Evolutionary conservation across 768 basidiomycete genomes (phyloP).

Genomic region (Leccinum ochraceum): DNA sequence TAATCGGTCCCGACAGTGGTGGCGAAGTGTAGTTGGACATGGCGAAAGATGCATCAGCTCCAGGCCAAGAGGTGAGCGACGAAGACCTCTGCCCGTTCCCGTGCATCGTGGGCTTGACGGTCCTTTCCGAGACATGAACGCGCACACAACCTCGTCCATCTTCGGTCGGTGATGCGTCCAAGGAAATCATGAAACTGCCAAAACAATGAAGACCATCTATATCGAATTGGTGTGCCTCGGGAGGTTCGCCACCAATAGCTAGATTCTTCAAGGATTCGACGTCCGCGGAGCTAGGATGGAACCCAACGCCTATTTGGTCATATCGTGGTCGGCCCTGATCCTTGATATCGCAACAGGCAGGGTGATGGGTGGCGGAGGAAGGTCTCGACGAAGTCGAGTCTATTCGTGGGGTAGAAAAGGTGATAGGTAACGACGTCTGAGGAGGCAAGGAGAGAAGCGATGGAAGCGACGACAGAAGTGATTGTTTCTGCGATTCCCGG

Average conservation of each 20-base stretch:
- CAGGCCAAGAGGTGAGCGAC: constrained; percentile 31
- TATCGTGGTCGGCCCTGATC: constrained; percentile 58
- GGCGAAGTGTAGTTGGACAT: constrained; percentile 31
- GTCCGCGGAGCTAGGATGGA: constrained; percentile 51
- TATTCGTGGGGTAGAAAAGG: constrained; percentile 56
- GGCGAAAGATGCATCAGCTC: constrained; percentile 17
- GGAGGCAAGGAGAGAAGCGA: constrained; percentile 69
- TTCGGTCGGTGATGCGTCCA: constrained; percentile 63
- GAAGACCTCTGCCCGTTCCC: constrained; percentile 20
- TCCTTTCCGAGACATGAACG: constrained; percentile 60
- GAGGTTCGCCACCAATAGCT: constrained; percentile 33
- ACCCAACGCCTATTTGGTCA: constrained; percentile 36
- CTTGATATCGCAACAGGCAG: constrained; percentile 46
- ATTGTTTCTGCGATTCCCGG: constrained; percentile 45
- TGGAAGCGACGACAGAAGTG: constrained; percentile 76
- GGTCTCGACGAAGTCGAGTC: constrained; percentile 36
- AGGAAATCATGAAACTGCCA: constrained; percentile 68
- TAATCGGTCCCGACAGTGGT: constrained; percentile 40
- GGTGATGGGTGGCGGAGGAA: constrained; percentile 40
- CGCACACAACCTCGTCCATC: constrained; percentile 74
- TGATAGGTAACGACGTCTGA: constrained; percentile 53
- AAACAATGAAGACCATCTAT: constrained; percentile 46
- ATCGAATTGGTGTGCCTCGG: constrained; percentile 56
- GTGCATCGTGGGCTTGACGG: constrained; percentile 13
- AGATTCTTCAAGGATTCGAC: constrained; percentile 32